Conservation (phyloP, 2,329 filamentous ascomycete genomes). For the Ascochyta koolunga region DNA sequence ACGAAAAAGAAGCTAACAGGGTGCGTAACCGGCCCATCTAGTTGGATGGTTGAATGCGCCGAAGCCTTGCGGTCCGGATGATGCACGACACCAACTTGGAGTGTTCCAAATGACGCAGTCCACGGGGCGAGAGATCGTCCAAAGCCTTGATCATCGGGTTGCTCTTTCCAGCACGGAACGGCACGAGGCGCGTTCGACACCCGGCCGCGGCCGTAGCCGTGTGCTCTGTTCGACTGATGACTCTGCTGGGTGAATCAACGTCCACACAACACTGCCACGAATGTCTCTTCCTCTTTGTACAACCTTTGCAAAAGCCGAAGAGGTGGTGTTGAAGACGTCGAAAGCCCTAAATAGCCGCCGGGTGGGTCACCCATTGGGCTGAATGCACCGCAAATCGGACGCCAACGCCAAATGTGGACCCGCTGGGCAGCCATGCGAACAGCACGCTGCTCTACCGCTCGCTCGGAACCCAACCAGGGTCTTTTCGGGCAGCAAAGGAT, state of each 20-base stretch:
- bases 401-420: conserved; percentile 31
- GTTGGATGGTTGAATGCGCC: not conserved
- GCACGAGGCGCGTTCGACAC: conserved; percentile 5
- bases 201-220: conserved; percentile 10
- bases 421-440: conserved; percentile 36
- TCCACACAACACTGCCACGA: conserved; percentile 11
- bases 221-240: conserved; percentile 7
- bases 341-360: conserved; percentile 30
- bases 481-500: conserved; percentile 33
- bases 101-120: not conserved
- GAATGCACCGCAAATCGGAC: conserved; percentile 22
- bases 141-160: conserved; percentile 8
- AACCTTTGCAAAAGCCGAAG: conserved; percentile 1
- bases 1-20: too few relatives aligned
- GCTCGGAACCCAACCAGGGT: conserved; percentile 33
- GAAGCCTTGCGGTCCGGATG: conserved; percentile 1
- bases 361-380: conserved; percentile 31
- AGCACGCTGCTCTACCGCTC: conserved; percentile 21
- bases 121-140: not conserved
- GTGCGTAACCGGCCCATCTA: not conserved
- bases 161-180: conserved; percentile 11
- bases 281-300: conserved; percentile 2
- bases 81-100: conserved; percentile 3
- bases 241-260: conserved; percentile 3
- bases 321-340: conserved; percentile 7